Percentiles rank a stretch among this genome's conserved stretches.
Conservation (phyloP, 768 basidiomycete species). For the Tricholoma sp. region DNA sequence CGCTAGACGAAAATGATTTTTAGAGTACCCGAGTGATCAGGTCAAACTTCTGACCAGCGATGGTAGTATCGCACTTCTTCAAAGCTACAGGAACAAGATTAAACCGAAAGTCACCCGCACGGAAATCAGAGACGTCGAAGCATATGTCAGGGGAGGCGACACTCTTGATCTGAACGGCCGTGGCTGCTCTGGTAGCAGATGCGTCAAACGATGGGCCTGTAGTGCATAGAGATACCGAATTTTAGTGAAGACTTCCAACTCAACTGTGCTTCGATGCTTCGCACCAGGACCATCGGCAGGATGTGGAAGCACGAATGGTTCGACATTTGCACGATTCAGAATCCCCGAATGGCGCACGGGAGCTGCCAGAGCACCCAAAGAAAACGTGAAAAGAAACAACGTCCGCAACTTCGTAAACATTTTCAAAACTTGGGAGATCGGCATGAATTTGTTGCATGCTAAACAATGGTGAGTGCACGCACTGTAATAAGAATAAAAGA, state of each 20-base stretch:
- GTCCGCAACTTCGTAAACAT: neutral
- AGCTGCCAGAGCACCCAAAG: conserved; percentile 5
- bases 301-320: conserved; percentile 17
- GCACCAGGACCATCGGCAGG: conserved; percentile 17
- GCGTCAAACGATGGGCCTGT: conserved; percentile 23
- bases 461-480: neutral
- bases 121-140: conserved; percentile 26
- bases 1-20: neutral
- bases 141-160: conserved; percentile 20
- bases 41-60: conserved; percentile 27
- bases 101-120: conserved; percentile 23
- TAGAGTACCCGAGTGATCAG: conserved; percentile 21
- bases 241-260: neutral
- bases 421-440: neutral
- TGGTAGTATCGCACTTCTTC: conserved; percentile 19
- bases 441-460: neutral
- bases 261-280: neutral
- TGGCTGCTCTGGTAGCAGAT: conserved; percentile 24
- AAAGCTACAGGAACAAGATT: conserved; percentile 26
- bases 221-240: neutral
- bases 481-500: neutral
- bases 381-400: neutral
- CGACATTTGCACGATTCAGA: conserved; percentile 5
- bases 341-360: neutral
- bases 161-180: conserved; percentile 21